Evolutionary conservation across 2,329 filamentous ascomycete species (phyloP), one percentile per base, ranked within the genome.

Genomic region (Dactylonectria macrodidyma): DNA sequence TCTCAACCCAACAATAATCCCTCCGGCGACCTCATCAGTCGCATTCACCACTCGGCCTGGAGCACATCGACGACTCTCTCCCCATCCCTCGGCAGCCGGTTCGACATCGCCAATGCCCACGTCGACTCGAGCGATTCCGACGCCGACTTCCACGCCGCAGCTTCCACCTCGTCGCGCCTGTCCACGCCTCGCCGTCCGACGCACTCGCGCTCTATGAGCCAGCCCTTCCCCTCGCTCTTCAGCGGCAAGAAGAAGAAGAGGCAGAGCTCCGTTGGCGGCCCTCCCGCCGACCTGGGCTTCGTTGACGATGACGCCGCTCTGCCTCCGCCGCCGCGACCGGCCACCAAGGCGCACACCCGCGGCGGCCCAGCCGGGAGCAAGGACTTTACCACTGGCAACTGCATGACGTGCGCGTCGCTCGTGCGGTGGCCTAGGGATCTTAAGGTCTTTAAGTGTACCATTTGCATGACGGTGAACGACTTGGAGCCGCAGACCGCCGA

Each of bases 391-490:
- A 91, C 89, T 36, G 92, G 93, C 24, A 91, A 89, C 74, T 97
- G 95, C 79, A 95, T 95, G 89, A 95, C 94, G 38, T 97, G 95
- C 80, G 93, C 92, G 75, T 92, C 92, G 62, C 89, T 91, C 63
- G 91, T 97, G 71, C 88, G 92, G 64, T 97, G 94, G 91, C 94
- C 94, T 2, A 89, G 87, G 69, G 89, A 91, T 60, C 82, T 95
- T 68, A 88, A 88, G 41, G 88, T 92, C 44, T 97, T 96, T 80
- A 89, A 94, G 73, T 97, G 95, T 80, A 92, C 93, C 48, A 92
- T 93, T 62, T 97, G 95, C 79, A 84, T 93, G 75, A 96, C 93
- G 19, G 90, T 97, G 77, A 97, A 97, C 78, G 94, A 97, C 78
- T 80, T 97, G 59, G 78, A 77, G 36, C 76, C 78, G 12, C 66